Evolutionary conservation across 768 basidiomycete species (phyloP).

Genomic region (Podaxis carcinomalis): DNA sequence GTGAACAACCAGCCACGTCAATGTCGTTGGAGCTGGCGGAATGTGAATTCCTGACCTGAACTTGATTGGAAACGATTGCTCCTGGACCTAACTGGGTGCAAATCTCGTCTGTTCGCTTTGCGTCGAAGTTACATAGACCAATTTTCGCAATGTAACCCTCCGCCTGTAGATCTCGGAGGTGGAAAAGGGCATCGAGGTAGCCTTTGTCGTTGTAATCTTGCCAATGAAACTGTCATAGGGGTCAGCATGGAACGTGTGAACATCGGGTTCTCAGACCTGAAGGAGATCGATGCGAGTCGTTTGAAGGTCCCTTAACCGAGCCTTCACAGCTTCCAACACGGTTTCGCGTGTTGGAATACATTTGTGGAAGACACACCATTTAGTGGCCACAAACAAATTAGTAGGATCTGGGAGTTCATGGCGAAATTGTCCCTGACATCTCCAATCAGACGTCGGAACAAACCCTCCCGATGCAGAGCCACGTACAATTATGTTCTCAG

Average conservation of each 20-base stretch:
- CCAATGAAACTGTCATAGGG: conserved; percentile 63
- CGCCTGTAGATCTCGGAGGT: conserved; percentile 55
- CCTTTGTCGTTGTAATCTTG: conserved; percentile 52
- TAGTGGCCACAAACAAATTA: conserved; percentile 68
- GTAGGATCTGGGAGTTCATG: conserved; percentile 34
- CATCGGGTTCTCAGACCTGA: conserved; percentile 41
- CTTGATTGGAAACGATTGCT: conserved; percentile 73
- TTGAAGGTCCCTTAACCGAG: conserved; percentile 64
- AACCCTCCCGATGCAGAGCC: neutral
- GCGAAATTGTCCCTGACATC: conserved; percentile 67
- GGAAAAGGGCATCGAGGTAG: conserved; percentile 36
- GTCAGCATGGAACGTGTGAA: conserved; percentile 3
- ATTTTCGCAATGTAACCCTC: conserved; percentile 58
- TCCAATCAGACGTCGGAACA: neutral
- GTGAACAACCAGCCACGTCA: neutral
- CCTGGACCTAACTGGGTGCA: conserved; percentile 68
- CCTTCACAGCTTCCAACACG: conserved; percentile 62
- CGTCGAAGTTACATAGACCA: conserved; percentile 78
- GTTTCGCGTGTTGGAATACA: conserved; percentile 43
- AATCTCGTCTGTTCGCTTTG: conserved; percentile 68
- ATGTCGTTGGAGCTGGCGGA: neutral
- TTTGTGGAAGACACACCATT: conserved; percentile 77
- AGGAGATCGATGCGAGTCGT: conserved; percentile 59
- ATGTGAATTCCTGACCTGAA: conserved; percentile 47
- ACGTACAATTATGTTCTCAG: conserved; percentile 77